A percentile compares a stretch with the other conserved stretches of the same genome.
phyloP scores from a whole-genome alignment of 352 stramenopile species.

The Globisporangium megalacanthum region DNA sequence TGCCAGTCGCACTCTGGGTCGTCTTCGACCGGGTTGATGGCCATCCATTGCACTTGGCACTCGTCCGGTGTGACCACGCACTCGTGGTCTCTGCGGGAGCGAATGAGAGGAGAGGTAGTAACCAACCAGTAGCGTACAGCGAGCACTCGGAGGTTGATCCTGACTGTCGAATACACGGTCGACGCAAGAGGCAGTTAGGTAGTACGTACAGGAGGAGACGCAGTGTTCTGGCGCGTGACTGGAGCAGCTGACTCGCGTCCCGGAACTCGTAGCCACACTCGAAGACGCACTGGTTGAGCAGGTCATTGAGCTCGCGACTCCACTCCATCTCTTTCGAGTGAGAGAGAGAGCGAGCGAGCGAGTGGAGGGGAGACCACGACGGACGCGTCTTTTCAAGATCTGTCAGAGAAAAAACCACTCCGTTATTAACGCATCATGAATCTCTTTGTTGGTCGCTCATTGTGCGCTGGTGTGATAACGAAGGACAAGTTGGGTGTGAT shows the following conservation, averaged over 20 bases:
- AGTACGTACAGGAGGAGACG: slow-evolving; percentile 32
- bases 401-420: too few relatives aligned
- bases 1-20: slow-evolving; percentile 14
- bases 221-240: slow-evolving; percentile 32
- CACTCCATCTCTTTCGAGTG: slow-evolving; percentile 37
- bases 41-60: slow-evolving; percentile 65
- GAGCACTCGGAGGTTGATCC: background rate
- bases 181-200: background rate
- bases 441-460: too few relatives aligned
- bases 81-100: slow-evolving; percentile 13
- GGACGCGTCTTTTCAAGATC: too few relatives aligned
- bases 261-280: slow-evolving; percentile 69
- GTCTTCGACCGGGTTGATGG: slow-evolving; percentile 52
- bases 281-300: slow-evolving; percentile 78
- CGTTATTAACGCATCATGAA: too few relatives aligned
- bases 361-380: background rate
- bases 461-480: too few relatives aligned
- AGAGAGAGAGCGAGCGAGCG: background rate
- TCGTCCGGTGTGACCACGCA: slow-evolving; percentile 30
- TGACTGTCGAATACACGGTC: background rate
- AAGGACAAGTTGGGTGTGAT: too few relatives aligned
- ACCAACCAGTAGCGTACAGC: background rate
- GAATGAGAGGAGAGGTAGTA: background rate
- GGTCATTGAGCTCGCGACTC: slow-evolving; percentile 49
- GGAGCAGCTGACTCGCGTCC: slow-evolving; percentile 28